These are phyloP conservation scores for Fistulifera pelliculosa DNA, from an alignment of 108 stramenopile genomes.

Conservation along the genomic window DNA sequence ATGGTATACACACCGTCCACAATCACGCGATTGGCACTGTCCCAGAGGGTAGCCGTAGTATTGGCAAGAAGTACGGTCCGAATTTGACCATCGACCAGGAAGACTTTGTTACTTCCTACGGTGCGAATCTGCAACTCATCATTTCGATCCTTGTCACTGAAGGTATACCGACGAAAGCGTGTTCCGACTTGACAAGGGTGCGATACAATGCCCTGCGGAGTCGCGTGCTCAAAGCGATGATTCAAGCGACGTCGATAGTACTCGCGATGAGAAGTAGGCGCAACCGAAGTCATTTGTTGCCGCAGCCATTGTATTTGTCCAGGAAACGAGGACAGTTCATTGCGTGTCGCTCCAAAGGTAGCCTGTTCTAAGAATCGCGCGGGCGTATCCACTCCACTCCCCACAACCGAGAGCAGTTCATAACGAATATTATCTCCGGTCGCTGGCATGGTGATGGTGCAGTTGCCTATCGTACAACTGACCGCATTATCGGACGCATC, in stretches of 20 bases:
- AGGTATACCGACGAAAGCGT: constrained; percentile 1
- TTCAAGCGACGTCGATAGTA: constrained; percentile 10
- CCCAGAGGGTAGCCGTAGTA: no score
- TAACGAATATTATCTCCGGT: no score
- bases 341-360: constrained; percentile 39
- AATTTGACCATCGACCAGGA: no score
- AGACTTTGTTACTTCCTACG: no score
- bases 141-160: constrained; percentile 2
- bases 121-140: background rate
- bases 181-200: constrained; percentile 1
- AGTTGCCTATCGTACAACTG: no score
- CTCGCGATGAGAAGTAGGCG: constrained; percentile 24
- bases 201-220: background rate
- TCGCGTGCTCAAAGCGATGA: constrained; percentile 5
- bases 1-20: no score
- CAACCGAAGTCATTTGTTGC: constrained; percentile 26
- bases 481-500: no score
- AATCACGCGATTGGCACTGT: no score
- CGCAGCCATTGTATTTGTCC: constrained; percentile 17
- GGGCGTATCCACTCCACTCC: background rate
- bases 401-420: no score
- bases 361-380: constrained; percentile 46
- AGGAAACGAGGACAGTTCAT: constrained; percentile 7
- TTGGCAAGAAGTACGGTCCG: no score
- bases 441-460: no score